These are phyloP conservation scores for Hypoxylon sp. DNA, from an alignment of 2,329 filamentous ascomycete species.

Conservation along the genomic window DNA sequence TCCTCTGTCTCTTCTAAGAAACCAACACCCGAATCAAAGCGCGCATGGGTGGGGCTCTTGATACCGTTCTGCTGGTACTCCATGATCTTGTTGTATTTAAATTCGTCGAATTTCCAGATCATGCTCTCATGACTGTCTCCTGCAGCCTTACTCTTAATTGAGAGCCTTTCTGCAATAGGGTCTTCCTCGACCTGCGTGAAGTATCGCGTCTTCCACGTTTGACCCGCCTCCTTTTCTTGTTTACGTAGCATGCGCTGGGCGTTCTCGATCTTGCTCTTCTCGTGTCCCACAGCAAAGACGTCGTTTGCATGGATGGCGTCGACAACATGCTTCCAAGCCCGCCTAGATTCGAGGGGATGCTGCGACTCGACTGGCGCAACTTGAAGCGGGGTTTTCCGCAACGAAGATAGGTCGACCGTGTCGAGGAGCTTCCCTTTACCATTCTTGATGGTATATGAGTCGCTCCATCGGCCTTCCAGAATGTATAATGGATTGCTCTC, in stretches of 20 bases:
- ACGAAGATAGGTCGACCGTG: slow-evolving; percentile 70
- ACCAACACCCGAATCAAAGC: slow-evolving; percentile 49
- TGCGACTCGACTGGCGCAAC: slow-evolving; percentile 82
- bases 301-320: slow-evolving; percentile 84
- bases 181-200: slow-evolving; percentile 42
- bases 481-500: slow-evolving; percentile 84
- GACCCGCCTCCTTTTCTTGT: slow-evolving; percentile 43
- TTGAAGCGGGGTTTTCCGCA: slow-evolving; percentile 74
- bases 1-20: slow-evolving; percentile 34
- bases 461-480: slow-evolving; percentile 92
- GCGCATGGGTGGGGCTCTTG: slow-evolving; percentile 46
- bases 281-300: slow-evolving; percentile 81
- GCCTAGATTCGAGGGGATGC: slow-evolving; percentile 87
- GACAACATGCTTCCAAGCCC: slow-evolving; percentile 90
- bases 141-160: slow-evolving; percentile 16
- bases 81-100: slow-evolving; percentile 42
- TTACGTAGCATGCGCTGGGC: slow-evolving; percentile 71
- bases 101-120: slow-evolving; percentile 49
- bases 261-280: slow-evolving; percentile 93
- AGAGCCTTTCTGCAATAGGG: slow-evolving; percentile 40
- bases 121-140: slow-evolving; percentile 29
- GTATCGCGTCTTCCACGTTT: slow-evolving; percentile 46
- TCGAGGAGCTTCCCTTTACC: slow-evolving; percentile 68
- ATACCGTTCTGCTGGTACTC: slow-evolving; percentile 35
- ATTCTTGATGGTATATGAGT: slow-evolving; percentile 81